Conservation (phyloP, 2,329 filamentous ascomycete genomes). For the Cryphonectria japonica region DNA sequence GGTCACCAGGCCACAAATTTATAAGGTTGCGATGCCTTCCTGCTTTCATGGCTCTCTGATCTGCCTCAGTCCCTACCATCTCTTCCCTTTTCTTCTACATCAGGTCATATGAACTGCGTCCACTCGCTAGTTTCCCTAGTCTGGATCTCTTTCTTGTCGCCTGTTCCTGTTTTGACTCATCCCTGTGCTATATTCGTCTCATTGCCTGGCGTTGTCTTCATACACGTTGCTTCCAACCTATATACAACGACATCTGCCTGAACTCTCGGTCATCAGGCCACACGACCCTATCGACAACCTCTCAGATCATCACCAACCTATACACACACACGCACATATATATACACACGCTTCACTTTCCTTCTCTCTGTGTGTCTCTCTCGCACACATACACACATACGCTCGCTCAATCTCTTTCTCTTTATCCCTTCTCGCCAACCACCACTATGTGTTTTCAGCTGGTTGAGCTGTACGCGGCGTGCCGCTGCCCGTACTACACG, state of each 20-base stretch:
- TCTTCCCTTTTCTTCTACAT: slow-evolving; percentile 30
- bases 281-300: slow-evolving; percentile 13
- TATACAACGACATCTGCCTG: slow-evolving; percentile 15
- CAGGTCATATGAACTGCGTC: slow-evolving; percentile 29
- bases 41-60: slow-evolving; percentile 30
- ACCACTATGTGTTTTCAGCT: slow-evolving; percentile 82
- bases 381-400: too few relatives aligned
- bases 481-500: slow-evolving; percentile 85
- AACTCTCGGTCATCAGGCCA: slow-evolving; percentile 18
- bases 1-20: slow-evolving; percentile 47
- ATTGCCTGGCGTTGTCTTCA: slow-evolving; percentile 23
- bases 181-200: slow-evolving; percentile 21
- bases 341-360: not conserved
- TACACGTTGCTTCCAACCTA: slow-evolving; percentile 19
- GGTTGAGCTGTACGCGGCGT: slow-evolving; percentile 83
- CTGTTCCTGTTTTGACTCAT: slow-evolving; percentile 26
- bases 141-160: slow-evolving; percentile 31
- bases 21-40: slow-evolving; percentile 61
- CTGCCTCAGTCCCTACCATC: slow-evolving; percentile 35
- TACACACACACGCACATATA: too few relatives aligned
- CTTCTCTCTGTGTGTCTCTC: too few relatives aligned
- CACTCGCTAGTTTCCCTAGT: slow-evolving; percentile 30
- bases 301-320: slow-evolving; percentile 17
- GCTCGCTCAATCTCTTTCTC: not conserved
- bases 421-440: slow-evolving; percentile 17